Evolutionary conservation across 805 yeast species (phyloP).

Genomic region (Candida dendrica): DNA sequence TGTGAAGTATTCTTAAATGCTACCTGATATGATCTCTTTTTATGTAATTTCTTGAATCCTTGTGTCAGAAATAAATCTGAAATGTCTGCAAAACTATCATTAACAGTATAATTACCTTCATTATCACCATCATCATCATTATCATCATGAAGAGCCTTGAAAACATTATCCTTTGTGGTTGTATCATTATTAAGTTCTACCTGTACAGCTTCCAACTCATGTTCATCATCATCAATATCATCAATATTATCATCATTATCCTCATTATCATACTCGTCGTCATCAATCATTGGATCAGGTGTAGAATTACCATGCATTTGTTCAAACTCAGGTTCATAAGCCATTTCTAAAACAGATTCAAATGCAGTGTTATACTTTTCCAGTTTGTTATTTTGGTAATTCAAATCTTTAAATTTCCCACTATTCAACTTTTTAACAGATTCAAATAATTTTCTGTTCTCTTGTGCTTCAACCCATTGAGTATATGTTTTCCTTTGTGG

Average conservation of each 20-base stretch:
- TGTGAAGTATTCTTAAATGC: background rate
- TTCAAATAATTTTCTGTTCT: constrained; percentile 25
- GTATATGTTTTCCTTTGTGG: constrained; percentile 19
- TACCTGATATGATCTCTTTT: background rate
- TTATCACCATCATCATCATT: background rate
- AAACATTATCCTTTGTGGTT: background rate
- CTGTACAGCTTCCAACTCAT: too few species aligned
- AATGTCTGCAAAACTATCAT: background rate
- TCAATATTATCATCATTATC: constrained; percentile 4
- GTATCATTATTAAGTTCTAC: too few species aligned
- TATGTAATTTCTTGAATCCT: background rate
- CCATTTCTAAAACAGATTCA: constrained; percentile 22
- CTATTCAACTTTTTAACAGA: constrained; percentile 18
- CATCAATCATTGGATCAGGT: background rate
- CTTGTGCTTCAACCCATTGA: constrained; percentile 37
- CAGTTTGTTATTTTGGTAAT: constrained; percentile 17
- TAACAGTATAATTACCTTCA: background rate
- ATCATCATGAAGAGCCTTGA: background rate
- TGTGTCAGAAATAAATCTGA: background rate
- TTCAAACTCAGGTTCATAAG: constrained; percentile 19
- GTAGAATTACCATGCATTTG: constrained; percentile 2
- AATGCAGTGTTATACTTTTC: constrained; percentile 24
- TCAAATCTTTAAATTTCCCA: constrained; percentile 12
- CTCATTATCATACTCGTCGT: constrained; percentile 4
- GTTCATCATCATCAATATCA: too few species aligned